Evolutionary conservation across 2,329 filamentous ascomycete genomes (phyloP).

Genomic region (Monosporascus sp.): DNA sequence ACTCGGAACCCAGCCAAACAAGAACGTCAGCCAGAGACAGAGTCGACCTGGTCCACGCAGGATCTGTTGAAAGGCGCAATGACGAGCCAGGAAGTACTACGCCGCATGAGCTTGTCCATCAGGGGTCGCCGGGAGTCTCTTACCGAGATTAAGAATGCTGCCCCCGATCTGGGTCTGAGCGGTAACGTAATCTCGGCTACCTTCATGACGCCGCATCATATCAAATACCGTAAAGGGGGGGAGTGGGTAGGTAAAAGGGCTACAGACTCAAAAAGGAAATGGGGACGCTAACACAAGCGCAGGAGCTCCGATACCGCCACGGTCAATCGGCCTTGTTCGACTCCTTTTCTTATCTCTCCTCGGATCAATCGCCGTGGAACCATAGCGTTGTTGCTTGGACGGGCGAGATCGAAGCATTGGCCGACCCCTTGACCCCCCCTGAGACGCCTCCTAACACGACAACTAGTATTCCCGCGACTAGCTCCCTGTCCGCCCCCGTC

Average conservation of each 20-base stretch:
- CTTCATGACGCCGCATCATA: conserved; percentile 56
- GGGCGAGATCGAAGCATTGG: conserved; percentile 65
- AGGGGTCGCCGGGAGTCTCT: conserved; percentile 47
- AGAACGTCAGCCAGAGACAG: conserved; percentile 18
- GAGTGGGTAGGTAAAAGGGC: conserved; percentile 52
- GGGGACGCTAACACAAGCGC: conserved; percentile 4
- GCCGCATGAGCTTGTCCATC: conserved; percentile 36
- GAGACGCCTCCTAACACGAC: conserved; percentile 45
- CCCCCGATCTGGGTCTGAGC: conserved; percentile 53
- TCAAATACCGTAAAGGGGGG: conserved; percentile 52
- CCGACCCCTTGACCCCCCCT: conserved; percentile 40
- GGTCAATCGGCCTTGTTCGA: conserved; percentile 92
- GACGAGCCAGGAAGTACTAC: conserved; percentile 36
- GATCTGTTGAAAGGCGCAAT: conserved; percentile 25
- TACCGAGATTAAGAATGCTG: conserved; percentile 48
- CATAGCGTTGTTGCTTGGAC: conserved; percentile 95
- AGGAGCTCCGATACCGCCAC: conserved; percentile 72
- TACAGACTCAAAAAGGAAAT: background rate
- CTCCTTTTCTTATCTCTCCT: conserved; percentile 82
- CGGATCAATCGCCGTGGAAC: conserved; percentile 78
- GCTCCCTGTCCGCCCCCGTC: conserved; percentile 73
- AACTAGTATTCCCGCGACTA: conserved; percentile 52
- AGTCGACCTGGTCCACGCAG: conserved; percentile 12
- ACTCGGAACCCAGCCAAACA: conserved; percentile 18
- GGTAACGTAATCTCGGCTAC: conserved; percentile 64